Evolutionary conservation across 139 green algal species (phyloP).

Genomic region (Chlorella sp.): DNA sequence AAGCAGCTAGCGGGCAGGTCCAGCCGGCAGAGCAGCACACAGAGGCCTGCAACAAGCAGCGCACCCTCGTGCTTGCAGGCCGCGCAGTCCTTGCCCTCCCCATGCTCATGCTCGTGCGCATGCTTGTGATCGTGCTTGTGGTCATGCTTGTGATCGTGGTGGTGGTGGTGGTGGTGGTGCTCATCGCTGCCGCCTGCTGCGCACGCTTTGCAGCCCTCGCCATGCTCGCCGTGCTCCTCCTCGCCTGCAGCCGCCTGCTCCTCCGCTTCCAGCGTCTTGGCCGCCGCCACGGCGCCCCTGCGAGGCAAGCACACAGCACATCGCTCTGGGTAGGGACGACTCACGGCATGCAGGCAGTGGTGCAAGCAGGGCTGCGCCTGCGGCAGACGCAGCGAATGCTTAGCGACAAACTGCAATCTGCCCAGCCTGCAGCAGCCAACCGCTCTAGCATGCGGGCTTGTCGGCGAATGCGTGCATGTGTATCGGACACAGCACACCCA

Average conservation of each 20-base stretch:
- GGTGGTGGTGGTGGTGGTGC: conserved; percentile 58
- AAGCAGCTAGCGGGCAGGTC: too few relatives aligned
- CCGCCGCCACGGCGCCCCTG: conserved; percentile 80
- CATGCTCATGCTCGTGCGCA: conserved; percentile 54
- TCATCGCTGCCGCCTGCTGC: conserved; percentile 5
- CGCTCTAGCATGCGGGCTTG: too few relatives aligned
- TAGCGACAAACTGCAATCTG: too few relatives aligned
- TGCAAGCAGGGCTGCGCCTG: too few relatives aligned
- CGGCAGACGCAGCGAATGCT: too few relatives aligned
- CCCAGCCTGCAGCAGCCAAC: background rate
- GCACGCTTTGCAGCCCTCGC: conserved; percentile 13
- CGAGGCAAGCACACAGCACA: background rate
- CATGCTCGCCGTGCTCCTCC: conserved; percentile 42
- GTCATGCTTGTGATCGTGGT: conserved; percentile 9
- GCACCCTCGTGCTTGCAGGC: conserved; percentile 3
- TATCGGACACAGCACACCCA: too few relatives aligned
- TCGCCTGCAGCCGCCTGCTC: background rate
- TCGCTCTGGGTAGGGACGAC: too few relatives aligned
- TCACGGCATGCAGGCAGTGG: too few relatives aligned
- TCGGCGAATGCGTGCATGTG: too few relatives aligned
- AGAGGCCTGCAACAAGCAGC: too few relatives aligned
- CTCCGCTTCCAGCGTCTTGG: conserved; percentile 35
- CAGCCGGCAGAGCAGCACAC: too few relatives aligned
- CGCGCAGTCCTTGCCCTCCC: background rate
- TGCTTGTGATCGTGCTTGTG: conserved; percentile 53